Base-by-base conservation (phyloP, 176 grass and related monocot species). In the Musa acuminata region DNA sequence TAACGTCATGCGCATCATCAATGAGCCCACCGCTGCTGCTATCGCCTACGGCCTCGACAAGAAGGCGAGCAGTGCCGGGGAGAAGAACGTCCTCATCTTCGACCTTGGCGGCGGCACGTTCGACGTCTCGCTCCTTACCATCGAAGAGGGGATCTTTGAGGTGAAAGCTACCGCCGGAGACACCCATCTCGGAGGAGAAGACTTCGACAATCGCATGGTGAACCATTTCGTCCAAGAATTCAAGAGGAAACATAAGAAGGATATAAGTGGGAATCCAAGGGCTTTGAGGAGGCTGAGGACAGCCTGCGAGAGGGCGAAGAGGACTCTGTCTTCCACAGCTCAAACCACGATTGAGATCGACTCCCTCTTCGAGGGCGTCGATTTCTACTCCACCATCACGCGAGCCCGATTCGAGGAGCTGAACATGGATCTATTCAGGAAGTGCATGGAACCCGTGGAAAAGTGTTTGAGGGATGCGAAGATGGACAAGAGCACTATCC, bases 131-230 rank as follows among this genome's bases (percentile, higher is more conserved):
- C 84, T 96, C 71, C 82, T 96, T 69, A 96, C 92, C 62, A 96
- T 96, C n/a, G 92, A 96, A 81, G 92, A 96, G 89, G 89, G 92
- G 43, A 96, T 96, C 81, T 96, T 96, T 51, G 92, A 96, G 80
- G 92, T 92, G 65, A 96, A 96, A 87, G 84, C 92, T 75, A 96
- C 92, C 0, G 89, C 92, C 8, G 92, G 92, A 5, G 92, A 96
- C 77, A 96, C 92, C 64, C 92, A 60, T 60, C 72, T 96, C 5
- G 93, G 93, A 3, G 93, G 93, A 29, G 93, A 96, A 83, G 93
- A 96, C 85, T 96, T 96, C 64, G 93, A 96, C 85, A 96, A 90
- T 80, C 71, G 93, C 16, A 84, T 96, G 81, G 93, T 96, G 14
- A 92, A 96, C 79, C 93, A 96, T 76, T 96, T 96, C 77, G 89